phyloP scores from a whole-genome alignment of 768 basidiomycete species.

The Tricholomella constricta region DNA sequence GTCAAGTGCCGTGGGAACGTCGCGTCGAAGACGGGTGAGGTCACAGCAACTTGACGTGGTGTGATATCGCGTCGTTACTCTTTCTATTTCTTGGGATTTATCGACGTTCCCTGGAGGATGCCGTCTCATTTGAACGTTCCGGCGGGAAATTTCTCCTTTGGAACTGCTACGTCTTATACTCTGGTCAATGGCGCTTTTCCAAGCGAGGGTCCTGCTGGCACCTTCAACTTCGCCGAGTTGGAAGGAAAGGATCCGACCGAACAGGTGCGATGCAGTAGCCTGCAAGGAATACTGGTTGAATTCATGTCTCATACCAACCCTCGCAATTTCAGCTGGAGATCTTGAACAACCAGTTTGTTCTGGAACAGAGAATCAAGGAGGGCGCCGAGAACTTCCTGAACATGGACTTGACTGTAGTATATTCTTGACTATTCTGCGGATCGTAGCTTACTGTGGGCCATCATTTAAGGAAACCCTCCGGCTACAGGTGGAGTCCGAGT shows the following conservation, averaged over 20 bases:
- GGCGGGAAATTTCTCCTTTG: slow-evolving; percentile 17
- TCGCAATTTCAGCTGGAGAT: slow-evolving; percentile 54
- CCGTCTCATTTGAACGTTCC: slow-evolving; percentile 20
- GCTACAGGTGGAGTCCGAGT: slow-evolving; percentile 71
- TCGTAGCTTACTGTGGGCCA: neutral
- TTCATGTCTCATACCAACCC: neutral
- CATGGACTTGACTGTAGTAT: slow-evolving; percentile 58
- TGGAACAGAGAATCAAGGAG: slow-evolving; percentile 84
- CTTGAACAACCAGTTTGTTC: slow-evolving; percentile 66
- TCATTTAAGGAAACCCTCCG: slow-evolving; percentile 59
- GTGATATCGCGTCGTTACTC: neutral
- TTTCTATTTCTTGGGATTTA: neutral
- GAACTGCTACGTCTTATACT: slow-evolving; percentile 27
- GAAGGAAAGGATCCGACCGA: slow-evolving; percentile 47
- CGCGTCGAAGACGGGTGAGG: slow-evolving; percentile 9
- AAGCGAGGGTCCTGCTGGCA: slow-evolving; percentile 21
- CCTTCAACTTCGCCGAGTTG: slow-evolving; percentile 41
- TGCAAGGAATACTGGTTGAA: neutral
- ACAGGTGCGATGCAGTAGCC: slow-evolving; percentile 38
- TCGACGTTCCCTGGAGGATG: slow-evolving; percentile 14
- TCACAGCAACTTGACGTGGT: slow-evolving; percentile 12
- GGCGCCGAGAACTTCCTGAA: slow-evolving; percentile 89
- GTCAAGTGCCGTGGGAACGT: slow-evolving; percentile 15
- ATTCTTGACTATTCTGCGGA: neutral
- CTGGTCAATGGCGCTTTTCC: slow-evolving; percentile 23